Evolutionary conservation across 2,329 filamentous ascomycete genomes (phyloP).

Genomic region (Fonsecaea erecta): DNA sequence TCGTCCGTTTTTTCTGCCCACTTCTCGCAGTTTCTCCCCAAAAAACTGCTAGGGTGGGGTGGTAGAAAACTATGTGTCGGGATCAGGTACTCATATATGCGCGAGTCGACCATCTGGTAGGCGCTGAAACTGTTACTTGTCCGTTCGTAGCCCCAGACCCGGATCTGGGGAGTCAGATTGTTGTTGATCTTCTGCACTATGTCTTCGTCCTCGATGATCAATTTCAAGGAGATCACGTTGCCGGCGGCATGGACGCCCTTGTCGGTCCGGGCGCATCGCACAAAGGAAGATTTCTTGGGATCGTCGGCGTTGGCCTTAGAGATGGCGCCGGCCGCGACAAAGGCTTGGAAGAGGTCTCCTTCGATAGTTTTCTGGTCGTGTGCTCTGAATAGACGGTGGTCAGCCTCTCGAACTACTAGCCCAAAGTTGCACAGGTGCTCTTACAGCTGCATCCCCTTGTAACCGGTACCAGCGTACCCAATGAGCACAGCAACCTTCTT

Average conservation of each 20-base stretch:
- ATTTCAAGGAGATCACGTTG: slow-evolving; percentile 91
- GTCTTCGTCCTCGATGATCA: slow-evolving; percentile 90
- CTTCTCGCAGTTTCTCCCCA: slow-evolving; percentile 83
- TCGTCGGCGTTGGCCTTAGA: slow-evolving; percentile 97
- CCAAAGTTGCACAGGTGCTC: slow-evolving; percentile 23
- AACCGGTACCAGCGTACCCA: slow-evolving; percentile 93
- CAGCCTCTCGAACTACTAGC: slow-evolving; percentile 32
- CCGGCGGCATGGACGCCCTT: slow-evolving; percentile 97
- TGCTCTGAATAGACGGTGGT: slow-evolving; percentile 51
- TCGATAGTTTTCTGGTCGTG: slow-evolving; percentile 82
- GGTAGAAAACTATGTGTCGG: slow-evolving; percentile 91
- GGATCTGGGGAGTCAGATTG: slow-evolving; percentile 81
- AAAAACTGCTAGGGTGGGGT: slow-evolving; percentile 83
- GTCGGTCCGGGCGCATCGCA: slow-evolving; percentile 92
- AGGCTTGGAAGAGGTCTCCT: slow-evolving; percentile 89
- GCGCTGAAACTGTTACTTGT: slow-evolving; percentile 91
- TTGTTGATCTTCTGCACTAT: slow-evolving; percentile 91
- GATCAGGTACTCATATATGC: slow-evolving; percentile 97
- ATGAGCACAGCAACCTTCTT: slow-evolving; percentile 95
- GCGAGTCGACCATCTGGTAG: slow-evolving; percentile 91
- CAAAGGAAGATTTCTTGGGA: slow-evolving; percentile 92
- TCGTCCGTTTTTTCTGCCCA: slow-evolving; percentile 74
- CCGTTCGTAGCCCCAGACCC: slow-evolving; percentile 90
- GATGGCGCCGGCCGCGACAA: slow-evolving; percentile 88
- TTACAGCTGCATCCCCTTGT: slow-evolving; percentile 92